Conservation (phyloP, 2,329 filamentous ascomycete genomes). For the Fusarium globosum region DNA sequence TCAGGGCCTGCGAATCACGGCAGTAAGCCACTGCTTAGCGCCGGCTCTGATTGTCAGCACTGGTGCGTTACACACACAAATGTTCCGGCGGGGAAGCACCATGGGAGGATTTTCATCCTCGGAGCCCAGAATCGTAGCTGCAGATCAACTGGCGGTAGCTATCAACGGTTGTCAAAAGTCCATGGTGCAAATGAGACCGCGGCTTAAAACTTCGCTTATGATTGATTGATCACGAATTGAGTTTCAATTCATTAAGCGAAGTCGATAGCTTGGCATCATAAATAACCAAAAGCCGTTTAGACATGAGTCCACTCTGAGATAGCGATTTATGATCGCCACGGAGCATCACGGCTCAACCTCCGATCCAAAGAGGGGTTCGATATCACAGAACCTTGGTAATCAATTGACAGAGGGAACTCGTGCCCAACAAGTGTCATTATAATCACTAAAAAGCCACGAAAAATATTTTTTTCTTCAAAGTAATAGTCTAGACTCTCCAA, state of each 20-base stretch:
- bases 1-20: not conserved
- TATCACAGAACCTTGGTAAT: not conserved
- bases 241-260: not conserved
- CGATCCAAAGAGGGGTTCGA: not conserved
- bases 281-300: not conserved
- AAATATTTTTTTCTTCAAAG: fast-evolving
- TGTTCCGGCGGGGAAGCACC: not conserved
- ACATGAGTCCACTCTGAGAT: not conserved
- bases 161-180: fast-evolving
- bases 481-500: not conserved
- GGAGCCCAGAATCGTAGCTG: not conserved
- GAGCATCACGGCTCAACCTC: slow-evolving; percentile 10
- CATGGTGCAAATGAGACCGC: fast-evolving
- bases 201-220: fast-evolving
- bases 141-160: not conserved
- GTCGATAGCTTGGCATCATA: not conserved
- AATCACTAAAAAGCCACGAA: not conserved
- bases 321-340: slow-evolving; percentile 4
- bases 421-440: no score
- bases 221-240: not conserved
- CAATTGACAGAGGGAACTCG: fast-evolving
- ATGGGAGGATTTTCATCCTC: fast-evolving
- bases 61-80: no score
- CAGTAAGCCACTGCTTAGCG: no score
- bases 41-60: not conserved